phyloP scores from a whole-genome alignment of 129 eudicot species.

The Flaveria linearis region DNA sequence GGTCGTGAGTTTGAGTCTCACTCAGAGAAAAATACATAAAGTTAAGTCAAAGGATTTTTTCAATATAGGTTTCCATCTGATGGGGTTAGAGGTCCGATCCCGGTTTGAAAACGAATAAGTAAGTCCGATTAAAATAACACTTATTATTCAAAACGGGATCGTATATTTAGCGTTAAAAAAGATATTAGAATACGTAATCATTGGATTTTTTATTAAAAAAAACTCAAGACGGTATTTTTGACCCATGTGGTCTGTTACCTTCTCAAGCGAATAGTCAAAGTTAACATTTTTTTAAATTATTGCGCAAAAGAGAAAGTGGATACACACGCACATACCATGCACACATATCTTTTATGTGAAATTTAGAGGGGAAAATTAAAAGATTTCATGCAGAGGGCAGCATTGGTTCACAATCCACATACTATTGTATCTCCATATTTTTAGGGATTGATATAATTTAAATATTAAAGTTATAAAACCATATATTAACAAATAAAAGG shows the following conservation, averaged over 20 bases:
- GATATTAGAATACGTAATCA: no score
- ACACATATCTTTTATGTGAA: neutral
- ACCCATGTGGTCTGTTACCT: neutral
- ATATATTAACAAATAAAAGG: neutral
- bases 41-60: no score
- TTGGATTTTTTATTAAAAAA: neutral
- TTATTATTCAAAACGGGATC: no score
- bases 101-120: no score
- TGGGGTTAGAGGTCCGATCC: no score
- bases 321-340: neutral
- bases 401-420: neutral
- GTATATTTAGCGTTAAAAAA: no score
- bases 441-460: no score
- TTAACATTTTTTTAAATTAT: neutral
- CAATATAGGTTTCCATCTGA: no score
- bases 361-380: neutral
- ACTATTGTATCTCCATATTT: neutral
- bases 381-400: neutral
- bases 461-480: no score
- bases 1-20: no score
- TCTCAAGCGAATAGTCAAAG: slow-evolving; percentile 10
- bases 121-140: no score
- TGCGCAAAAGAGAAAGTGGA: neutral
- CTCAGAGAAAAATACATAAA: no score
- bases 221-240: neutral